These are phyloP conservation scores for Tetrahymena elliotti DNA, from an alignment of 73 alveolate species.

Conservation along the genomic window DNA sequence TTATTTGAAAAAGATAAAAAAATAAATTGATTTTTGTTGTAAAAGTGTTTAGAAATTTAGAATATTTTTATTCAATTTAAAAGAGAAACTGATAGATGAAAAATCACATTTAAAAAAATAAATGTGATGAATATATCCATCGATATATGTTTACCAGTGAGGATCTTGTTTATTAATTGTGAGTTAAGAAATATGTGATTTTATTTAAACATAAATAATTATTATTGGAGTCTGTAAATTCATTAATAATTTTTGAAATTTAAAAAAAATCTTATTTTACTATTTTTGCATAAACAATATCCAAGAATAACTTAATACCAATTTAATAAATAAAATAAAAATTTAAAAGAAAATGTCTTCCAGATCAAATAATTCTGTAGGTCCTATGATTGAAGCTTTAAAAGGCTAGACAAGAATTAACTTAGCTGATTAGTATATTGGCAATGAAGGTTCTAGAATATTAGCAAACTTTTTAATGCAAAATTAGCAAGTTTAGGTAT, in stretches of 20 bases:
- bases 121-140: background rate
- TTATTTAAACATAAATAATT: background rate
- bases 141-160: background rate
- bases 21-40: too few relatives aligned
- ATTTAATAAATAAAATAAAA: background rate
- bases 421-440: conserved; percentile 36
- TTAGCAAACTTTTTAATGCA: conserved; percentile 4
- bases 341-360: background rate
- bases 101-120: background rate
- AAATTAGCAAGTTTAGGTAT: conserved; percentile 12
- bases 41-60: too few relatives aligned
- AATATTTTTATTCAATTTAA: too few relatives aligned
- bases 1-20: too few relatives aligned
- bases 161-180: background rate
- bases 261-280: background rate
- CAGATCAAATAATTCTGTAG: conserved; percentile 17
- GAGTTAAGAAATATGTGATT: background rate
- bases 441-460: conserved; percentile 44
- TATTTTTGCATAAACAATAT: background rate
- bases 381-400: conserved; percentile 21
- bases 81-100: background rate
- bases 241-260: background rate
- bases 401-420: conserved; percentile 12
- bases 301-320: background rate
- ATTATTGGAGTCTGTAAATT: background rate